Percentiles rank a stretch among this genome's conserved stretches.
These are phyloP conservation scores for Colletotrichum eremochloae DNA, from an alignment of 2,329 filamentous ascomycete genomes.

Conservation along the genomic window DNA sequence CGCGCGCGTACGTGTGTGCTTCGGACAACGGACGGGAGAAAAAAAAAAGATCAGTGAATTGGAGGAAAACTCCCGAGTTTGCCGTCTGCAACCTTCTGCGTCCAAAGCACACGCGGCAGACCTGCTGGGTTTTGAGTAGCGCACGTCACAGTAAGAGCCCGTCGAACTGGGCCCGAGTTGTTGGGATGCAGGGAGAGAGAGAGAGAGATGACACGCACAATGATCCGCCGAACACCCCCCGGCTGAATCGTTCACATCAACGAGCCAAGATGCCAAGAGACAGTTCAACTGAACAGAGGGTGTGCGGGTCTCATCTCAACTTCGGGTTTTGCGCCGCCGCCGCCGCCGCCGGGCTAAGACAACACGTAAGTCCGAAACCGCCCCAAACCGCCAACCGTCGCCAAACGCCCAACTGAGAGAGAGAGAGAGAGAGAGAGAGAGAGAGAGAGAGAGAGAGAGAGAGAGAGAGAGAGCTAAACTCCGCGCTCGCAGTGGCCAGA, in stretches of 20 bases:
- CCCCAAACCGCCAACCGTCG: not conserved
- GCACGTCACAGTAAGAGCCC: not conserved
- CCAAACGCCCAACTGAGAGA: not conserved
- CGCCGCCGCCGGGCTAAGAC: conserved; percentile 4
- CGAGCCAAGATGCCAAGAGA: not conserved
- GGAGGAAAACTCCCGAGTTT: not conserved
- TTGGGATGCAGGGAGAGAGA: conserved; percentile 1
- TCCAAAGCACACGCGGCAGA: not conserved
- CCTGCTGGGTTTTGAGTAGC: not conserved
- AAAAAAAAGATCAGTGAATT: not conserved
- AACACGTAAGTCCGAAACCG: conserved; percentile 30
- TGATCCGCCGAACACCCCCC: not conserved
- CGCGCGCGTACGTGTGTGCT: not conserved
- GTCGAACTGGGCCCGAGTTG: not conserved
- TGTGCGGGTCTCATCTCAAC: conserved; percentile 33
- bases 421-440: too few species aligned
- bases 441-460: too few species aligned
- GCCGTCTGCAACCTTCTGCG: not conserved
- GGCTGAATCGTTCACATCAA: not conserved
- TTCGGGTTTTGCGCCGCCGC: conserved; percentile 39
- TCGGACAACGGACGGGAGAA: not conserved
- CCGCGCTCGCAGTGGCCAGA: not conserved
- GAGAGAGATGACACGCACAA: too few species aligned
- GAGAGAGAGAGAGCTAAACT: too few species aligned
- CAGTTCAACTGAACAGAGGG: conserved; percentile 10